phyloP scores from a whole-genome alignment of 129 eudicot genomes.

The Arctium minus region DNA sequence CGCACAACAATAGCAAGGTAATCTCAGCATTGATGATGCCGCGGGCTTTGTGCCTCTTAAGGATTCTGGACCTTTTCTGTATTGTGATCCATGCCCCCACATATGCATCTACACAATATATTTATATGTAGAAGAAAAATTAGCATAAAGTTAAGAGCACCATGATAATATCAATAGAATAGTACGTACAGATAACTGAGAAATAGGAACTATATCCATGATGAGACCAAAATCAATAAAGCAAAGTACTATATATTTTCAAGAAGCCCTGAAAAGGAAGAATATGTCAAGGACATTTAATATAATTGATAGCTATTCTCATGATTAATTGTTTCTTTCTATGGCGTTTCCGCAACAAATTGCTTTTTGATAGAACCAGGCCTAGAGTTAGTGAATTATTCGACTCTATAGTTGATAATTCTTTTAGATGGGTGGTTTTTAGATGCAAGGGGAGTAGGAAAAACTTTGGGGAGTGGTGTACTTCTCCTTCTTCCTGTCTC shows the following conservation, averaged over 20 bases:
- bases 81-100: conserved; percentile 99
- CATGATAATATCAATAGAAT: neutral
- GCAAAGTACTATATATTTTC: neutral
- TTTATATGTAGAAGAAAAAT: neutral
- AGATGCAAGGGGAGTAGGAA: too few relatives aligned
- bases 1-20: conserved; percentile 89
- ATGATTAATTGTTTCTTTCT: too few relatives aligned
- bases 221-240: neutral
- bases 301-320: neutral
- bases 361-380: too few relatives aligned
- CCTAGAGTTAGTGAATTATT: too few relatives aligned
- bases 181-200: neutral
- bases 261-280: neutral
- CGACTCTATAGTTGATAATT: too few relatives aligned
- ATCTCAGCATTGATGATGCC: conserved; percentile 57
- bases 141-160: neutral
- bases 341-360: too few relatives aligned
- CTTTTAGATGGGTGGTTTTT: too few relatives aligned
- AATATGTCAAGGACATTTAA: neutral
- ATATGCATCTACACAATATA: conserved; percentile 67
- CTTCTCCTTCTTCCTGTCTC: too few relatives aligned
- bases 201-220: neutral
- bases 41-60: conserved; percentile 60
- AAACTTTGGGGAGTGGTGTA: too few relatives aligned
- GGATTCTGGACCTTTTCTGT: conserved; percentile 83